Conservation (phyloP, 768 basidiomycete genomes). For the Russula sp. region DNA sequence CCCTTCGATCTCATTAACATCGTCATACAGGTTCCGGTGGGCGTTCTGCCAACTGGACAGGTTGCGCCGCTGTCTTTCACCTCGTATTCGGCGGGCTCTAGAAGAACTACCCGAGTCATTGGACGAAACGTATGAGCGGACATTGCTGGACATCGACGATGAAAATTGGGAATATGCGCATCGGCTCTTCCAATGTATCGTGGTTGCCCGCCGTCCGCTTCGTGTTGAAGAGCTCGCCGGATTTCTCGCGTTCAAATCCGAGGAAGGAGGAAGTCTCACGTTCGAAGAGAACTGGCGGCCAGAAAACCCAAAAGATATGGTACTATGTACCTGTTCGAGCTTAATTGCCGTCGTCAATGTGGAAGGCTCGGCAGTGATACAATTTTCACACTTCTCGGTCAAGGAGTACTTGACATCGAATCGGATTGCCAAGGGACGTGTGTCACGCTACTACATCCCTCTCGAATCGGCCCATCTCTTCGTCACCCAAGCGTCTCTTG, state of each 20-base stretch:
- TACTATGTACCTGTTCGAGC: not conserved
- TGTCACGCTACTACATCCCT: not conserved
- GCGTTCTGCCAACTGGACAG: not conserved
- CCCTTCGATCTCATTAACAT: not conserved
- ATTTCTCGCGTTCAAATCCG: not conserved
- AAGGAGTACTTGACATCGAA: not conserved
- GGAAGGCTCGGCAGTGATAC: not conserved
- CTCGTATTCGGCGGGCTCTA: not conserved
- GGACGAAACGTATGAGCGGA: constrained; percentile 1
- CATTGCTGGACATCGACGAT: not conserved
- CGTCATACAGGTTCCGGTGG: not conserved
- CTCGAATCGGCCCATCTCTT: not conserved
- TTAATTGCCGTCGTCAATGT: not conserved
- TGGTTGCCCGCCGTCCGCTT: not conserved
- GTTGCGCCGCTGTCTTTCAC: not conserved
- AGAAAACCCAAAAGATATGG: no score
- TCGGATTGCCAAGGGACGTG: not conserved
- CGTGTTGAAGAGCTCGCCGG: not conserved
- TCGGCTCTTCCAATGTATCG: not conserved
- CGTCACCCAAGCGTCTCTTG: not conserved
- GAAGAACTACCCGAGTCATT: not conserved
- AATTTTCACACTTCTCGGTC: not conserved
- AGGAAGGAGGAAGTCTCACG: not conserved
- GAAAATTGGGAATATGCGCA: not conserved
- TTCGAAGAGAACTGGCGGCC: not conserved